These are phyloP conservation scores for Penicillium coprophilum DNA, from an alignment of 495 filamentous ascomycete species.

Conservation along the genomic window DNA sequence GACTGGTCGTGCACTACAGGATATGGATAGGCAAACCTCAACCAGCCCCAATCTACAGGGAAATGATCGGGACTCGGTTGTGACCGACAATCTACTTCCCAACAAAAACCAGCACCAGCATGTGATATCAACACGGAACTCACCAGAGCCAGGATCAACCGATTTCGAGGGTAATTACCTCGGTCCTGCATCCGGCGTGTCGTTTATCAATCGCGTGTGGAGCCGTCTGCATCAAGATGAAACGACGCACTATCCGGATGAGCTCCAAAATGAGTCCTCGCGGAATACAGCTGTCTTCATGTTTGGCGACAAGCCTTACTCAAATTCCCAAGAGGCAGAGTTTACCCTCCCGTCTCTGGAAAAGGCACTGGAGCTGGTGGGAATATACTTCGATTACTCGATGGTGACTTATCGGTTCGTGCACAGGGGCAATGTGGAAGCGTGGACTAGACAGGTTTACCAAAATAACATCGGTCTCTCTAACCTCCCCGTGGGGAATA, in stretches of 20 bases:
- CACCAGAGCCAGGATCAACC: constrained; percentile 45
- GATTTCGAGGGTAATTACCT: constrained; percentile 51
- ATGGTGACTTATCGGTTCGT: constrained; percentile 51
- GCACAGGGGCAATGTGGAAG: constrained; percentile 41
- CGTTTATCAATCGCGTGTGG: constrained; percentile 50
- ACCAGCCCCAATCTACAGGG: constrained; percentile 16
- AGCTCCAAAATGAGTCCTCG: constrained; percentile 35
- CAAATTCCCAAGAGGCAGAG: constrained; percentile 27
- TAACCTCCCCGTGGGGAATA: constrained; percentile 36
- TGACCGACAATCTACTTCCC: constrained; percentile 11
- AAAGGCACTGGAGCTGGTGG: constrained; percentile 38
- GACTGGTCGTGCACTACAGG: constrained; percentile 9
- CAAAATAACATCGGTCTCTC: constrained; percentile 34
- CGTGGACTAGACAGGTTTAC: constrained; percentile 43
- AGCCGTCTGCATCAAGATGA: constrained; percentile 46
- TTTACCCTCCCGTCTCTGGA: constrained; percentile 39
- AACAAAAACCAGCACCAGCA: constrained; percentile 7
- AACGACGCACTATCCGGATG: constrained; percentile 33
- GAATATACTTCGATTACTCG: constrained; percentile 48
- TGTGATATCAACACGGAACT: constrained; percentile 33
- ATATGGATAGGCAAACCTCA: constrained; percentile 2
- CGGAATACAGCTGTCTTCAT: constrained; percentile 44
- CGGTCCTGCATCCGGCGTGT: constrained; percentile 46
- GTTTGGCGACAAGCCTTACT: constrained; percentile 48
- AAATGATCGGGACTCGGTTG: constrained; percentile 9